Evolutionary conservation across 108 stramenopile genomes (phyloP).

Genomic region (Epipyxis sp.): DNA sequence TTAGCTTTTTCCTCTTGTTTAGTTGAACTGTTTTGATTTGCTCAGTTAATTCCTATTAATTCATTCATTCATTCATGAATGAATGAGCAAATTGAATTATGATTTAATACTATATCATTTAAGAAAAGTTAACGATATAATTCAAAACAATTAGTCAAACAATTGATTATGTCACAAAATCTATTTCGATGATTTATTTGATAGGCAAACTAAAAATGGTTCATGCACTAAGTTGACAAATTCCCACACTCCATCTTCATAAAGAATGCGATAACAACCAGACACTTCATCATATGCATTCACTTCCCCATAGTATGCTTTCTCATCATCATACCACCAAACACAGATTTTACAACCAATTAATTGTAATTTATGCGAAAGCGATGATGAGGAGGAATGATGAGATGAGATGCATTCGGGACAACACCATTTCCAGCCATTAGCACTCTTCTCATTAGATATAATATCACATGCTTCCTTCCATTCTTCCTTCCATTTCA

Average conservation of each 20-base stretch:
- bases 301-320: not conserved
- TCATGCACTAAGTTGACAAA: slow-evolving; percentile 8
- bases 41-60: too few relatives aligned
- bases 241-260: slow-evolving; percentile 24
- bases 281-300: not conserved
- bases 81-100: too few relatives aligned
- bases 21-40: too few relatives aligned
- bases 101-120: too few relatives aligned
- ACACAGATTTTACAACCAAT: slow-evolving; percentile 10
- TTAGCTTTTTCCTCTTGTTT: too few relatives aligned
- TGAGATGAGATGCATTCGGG: not conserved
- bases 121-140: too few relatives aligned
- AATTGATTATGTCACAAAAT: too few relatives aligned
- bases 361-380: not conserved
- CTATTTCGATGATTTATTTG: too few relatives aligned
- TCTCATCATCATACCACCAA: slow-evolving; percentile 23
- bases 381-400: too few relatives aligned
- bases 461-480: not conserved
- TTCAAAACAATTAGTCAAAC: too few relatives aligned
- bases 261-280: not conserved
- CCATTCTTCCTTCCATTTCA: not conserved
- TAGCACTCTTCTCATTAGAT: not conserved
- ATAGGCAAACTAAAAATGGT: too few relatives aligned
- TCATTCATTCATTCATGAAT: too few relatives aligned
- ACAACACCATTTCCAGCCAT: not conserved